These are phyloP conservation scores for Chaetomium cochliodes DNA, from an alignment of 495 filamentous ascomycete genomes.

Conservation along the genomic window DNA sequence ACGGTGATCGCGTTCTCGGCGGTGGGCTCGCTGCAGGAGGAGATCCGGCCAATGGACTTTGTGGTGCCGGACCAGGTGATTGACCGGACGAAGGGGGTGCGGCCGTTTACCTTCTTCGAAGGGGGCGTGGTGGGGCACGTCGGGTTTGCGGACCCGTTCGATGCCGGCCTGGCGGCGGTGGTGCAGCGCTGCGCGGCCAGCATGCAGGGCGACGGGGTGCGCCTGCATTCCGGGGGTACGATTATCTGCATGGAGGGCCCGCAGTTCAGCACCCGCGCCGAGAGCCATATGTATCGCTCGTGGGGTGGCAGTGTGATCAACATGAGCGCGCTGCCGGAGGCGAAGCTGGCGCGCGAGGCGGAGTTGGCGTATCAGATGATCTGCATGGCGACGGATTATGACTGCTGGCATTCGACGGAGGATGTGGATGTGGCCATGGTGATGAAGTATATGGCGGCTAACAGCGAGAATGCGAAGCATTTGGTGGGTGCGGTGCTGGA, in stretches of 20 bases:
- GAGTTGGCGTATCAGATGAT: constrained; percentile 98
- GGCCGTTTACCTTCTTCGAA: constrained; percentile 95
- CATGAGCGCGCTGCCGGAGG: constrained; percentile 95
- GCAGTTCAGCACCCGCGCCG: constrained; percentile 95
- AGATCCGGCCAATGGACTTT: constrained; percentile 93
- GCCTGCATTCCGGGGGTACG: constrained; percentile 73
- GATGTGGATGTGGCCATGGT: constrained; percentile 96
- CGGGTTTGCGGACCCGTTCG: constrained; percentile 94
- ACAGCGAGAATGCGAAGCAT: constrained; percentile 78
- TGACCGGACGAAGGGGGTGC: constrained; percentile 92
- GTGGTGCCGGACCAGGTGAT: constrained; percentile 94
- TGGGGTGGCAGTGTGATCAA: constrained; percentile 94
- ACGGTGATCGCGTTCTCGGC: constrained; percentile 91
- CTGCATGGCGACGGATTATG: constrained; percentile 99
- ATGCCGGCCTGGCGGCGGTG: constrained; percentile 68
- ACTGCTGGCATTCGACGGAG: constrained; percentile 81
- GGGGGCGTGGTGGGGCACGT: constrained; percentile 90
- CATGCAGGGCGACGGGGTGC: constrained; percentile 74
- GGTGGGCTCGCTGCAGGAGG: constrained; percentile 87
- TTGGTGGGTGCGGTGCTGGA: constrained; percentile 86
- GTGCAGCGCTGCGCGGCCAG: constrained; percentile 71
- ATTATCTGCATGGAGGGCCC: constrained; percentile 96
- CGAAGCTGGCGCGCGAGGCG: constrained; percentile 92
- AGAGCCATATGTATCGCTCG: constrained; percentile 88
- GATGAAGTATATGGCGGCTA: constrained; percentile 92